Percentiles rank a stretch among this genome's conserved stretches.
Conservation (phyloP, 1,284 basidiomycete species). For the Heliocybe sulcata region DNA sequence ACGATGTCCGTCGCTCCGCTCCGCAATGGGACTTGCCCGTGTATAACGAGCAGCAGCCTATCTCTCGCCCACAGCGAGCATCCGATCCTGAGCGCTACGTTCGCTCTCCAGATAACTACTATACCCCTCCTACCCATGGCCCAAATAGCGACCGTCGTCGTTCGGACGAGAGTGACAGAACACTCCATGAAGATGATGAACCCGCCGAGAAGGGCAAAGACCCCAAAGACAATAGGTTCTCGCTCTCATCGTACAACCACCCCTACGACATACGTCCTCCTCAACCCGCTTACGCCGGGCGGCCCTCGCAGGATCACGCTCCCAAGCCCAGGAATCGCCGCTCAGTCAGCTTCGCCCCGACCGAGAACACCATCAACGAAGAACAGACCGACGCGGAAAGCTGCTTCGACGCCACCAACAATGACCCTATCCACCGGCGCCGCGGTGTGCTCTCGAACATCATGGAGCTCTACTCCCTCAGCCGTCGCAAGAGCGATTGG, state of each 20-base stretch:
- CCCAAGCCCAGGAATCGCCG: conserved; percentile 7
- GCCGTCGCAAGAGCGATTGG: conserved; percentile 15
- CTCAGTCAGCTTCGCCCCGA: conserved; percentile 16
- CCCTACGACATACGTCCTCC: conserved; percentile 54
- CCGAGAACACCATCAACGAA: neutral
- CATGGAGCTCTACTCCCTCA: conserved; percentile 45
- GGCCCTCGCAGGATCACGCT: conserved; percentile 18
- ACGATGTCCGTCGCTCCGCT: neutral
- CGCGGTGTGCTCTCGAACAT: conserved; percentile 36
- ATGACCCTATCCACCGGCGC: conserved; percentile 14
- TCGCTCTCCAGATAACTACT: neutral
- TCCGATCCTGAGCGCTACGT: neutral
- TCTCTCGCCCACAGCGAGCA: neutral
- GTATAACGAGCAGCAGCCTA: neutral
- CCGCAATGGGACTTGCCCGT: neutral
- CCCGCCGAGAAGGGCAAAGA: conserved; percentile 13
- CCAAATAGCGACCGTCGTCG: conserved; percentile 4
- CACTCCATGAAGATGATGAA: conserved; percentile 10
- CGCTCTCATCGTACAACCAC: conserved; percentile 48
- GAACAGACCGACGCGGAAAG: conserved; percentile 5
- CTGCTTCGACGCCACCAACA: neutral
- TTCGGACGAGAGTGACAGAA: conserved; percentile 13
- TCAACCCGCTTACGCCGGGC: conserved; percentile 26
- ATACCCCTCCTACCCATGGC: neutral
- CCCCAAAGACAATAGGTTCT: conserved; percentile 24